phyloP scores from a whole-genome alignment of 192 early-diverging fungal genomes.

The Neocallimastix lanati region DNA sequence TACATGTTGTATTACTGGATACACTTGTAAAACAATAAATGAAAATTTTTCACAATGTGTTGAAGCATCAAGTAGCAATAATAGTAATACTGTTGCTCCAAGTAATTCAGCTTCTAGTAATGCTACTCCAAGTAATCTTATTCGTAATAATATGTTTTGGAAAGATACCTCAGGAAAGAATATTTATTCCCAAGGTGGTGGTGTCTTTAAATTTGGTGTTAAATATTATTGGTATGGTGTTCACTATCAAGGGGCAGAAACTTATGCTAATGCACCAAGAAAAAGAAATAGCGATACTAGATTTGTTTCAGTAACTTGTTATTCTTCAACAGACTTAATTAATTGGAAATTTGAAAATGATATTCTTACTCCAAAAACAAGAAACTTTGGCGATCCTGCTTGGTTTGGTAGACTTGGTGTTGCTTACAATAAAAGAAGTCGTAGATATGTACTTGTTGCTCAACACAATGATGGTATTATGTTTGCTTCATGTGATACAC shows the following conservation, averaged over 20 bases:
- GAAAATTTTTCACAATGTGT: background rate
- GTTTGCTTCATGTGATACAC: background rate
- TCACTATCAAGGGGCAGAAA: background rate
- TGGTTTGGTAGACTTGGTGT: background rate
- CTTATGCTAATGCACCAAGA: background rate
- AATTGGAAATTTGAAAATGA: background rate
- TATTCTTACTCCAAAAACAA: background rate
- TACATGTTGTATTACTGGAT: background rate
- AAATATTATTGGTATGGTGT: background rate
- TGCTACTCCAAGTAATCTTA: background rate
- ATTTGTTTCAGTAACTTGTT: background rate
- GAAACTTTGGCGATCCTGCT: background rate
- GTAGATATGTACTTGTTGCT: background rate
- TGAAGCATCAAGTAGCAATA: too few species aligned
- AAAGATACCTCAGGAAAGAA: background rate
- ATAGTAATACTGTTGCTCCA: too few species aligned
- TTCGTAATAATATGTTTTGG: background rate
- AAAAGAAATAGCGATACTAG: background rate
- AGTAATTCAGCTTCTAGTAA: too few species aligned
- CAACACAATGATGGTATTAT: background rate
- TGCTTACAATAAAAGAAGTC: background rate
- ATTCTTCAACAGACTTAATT: background rate
- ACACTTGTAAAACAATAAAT: background rate
- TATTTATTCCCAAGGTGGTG: background rate
- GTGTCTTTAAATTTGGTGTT: background rate